Evolutionary conservation across 805 yeast genomes (phyloP).

Genomic region (Metschnikowia dekortorum): DNA sequence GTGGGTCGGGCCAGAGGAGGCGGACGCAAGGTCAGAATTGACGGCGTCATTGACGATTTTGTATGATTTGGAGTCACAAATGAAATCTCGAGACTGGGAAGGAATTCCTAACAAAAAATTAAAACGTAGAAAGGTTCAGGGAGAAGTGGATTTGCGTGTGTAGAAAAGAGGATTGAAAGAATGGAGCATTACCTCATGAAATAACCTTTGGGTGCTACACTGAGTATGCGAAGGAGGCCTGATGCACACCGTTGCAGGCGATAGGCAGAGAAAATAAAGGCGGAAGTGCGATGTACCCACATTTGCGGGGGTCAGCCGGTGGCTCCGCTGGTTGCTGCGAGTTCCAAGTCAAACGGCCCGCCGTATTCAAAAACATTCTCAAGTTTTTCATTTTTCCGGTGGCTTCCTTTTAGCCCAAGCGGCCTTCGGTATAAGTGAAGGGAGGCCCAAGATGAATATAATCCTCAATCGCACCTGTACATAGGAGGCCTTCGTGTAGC

Average conservation of each 20-base stretch:
- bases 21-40: conserved; percentile 13
- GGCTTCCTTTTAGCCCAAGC: not conserved
- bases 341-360: not conserved
- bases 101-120: not conserved
- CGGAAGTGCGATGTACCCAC: not conserved
- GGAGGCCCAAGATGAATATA: not conserved
- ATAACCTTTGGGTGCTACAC: conserved; percentile 4
- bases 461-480: not conserved
- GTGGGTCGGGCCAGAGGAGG: conserved; percentile 16
- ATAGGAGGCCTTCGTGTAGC: not conserved
- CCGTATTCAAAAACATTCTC: not conserved
- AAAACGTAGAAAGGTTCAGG: not conserved
- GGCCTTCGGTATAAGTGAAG: not conserved
- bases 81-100: not conserved
- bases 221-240: conserved; percentile 7
- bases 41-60: conserved; percentile 10
- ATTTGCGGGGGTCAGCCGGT: conserved; percentile 2
- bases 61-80: not conserved
- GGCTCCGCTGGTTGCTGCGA: not conserved
- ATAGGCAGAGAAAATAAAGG: conserved; percentile 2
- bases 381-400: not conserved
- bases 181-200: not conserved
- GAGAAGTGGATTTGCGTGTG: not conserved
- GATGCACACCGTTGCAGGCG: conserved; percentile 8
- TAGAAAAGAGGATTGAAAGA: not conserved